A percentile compares a stretch with the other conserved stretches of the same genome.
phyloP scores from a whole-genome alignment of 2,329 filamentous ascomycete genomes.

The Ophiocordyceps camponoti-leonardi region DNA sequence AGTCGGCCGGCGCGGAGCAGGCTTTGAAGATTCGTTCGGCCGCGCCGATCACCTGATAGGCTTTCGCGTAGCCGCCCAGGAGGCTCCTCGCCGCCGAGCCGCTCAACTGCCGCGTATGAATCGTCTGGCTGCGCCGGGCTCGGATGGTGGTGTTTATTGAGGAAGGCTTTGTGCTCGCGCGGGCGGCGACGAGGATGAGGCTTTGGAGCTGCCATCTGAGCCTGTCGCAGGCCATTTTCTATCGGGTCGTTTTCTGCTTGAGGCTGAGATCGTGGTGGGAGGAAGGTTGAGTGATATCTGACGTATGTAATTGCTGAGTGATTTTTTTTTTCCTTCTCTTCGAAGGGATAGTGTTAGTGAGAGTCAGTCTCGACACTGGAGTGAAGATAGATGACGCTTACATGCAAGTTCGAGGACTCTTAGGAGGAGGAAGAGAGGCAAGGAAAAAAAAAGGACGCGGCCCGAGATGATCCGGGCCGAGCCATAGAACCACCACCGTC shows the following conservation, averaged over 20 bases:
- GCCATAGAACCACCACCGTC: not conserved
- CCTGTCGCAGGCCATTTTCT: slow-evolving; percentile 31
- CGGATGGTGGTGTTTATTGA: not conserved
- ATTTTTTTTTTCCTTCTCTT: too few species aligned
- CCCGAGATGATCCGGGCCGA: not conserved
- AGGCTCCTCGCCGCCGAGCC: slow-evolving; percentile 16
- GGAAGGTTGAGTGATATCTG: too few species aligned
- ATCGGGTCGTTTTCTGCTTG: not conserved
- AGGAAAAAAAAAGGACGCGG: not conserved
- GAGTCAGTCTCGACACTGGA: not conserved
- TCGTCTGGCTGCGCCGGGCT: slow-evolving; percentile 1
- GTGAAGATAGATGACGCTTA: not conserved
- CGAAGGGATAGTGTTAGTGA: too few species aligned
- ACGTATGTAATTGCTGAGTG: too few species aligned
- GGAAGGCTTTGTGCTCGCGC: slow-evolving; percentile 9
- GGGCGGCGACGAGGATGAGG: slow-evolving; percentile 17
- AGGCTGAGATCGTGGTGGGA: not conserved
- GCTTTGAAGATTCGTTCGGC: slow-evolving; percentile 65
- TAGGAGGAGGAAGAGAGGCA: not conserved
- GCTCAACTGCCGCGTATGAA: slow-evolving; percentile 20
- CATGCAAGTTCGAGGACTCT: too few species aligned
- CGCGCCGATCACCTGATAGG: slow-evolving; percentile 62
- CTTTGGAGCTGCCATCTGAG: slow-evolving; percentile 27
- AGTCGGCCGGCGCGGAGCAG: slow-evolving; percentile 57
- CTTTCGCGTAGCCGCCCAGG: slow-evolving; percentile 16